These are phyloP conservation scores for Letharia columbiana DNA, from an alignment of 495 filamentous ascomycete species.

Conservation along the genomic window DNA sequence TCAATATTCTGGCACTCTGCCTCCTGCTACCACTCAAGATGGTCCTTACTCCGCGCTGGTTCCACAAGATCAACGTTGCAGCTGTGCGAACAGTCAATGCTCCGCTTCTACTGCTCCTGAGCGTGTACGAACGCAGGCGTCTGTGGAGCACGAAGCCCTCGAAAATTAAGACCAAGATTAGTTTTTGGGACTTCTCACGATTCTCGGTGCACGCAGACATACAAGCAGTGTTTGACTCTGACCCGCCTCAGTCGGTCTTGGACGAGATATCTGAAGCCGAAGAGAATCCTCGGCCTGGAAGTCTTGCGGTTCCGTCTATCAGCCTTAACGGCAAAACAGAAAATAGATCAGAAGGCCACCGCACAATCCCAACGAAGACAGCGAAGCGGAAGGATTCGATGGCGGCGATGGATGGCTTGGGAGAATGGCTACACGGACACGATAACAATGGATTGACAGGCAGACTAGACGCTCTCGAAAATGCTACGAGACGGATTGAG, in stretches of 20 bases:
- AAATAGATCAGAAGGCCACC: background rate
- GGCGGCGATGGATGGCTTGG: constrained; percentile 26
- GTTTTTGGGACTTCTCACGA: constrained; percentile 43
- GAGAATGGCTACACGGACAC: constrained; percentile 25
- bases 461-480: constrained; percentile 30
- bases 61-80: constrained; percentile 67
- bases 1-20: constrained; percentile 60
- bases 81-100: constrained; percentile 55
- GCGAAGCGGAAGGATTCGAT: constrained; percentile 27
- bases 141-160: constrained; percentile 19
- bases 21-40: constrained; percentile 58
- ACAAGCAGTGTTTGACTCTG: constrained; percentile 56
- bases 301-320: constrained; percentile 15
- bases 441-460: constrained; percentile 22
- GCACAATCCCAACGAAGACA: constrained; percentile 8
- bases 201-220: constrained; percentile 58
- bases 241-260: constrained; percentile 52
- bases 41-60: constrained; percentile 57
- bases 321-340: constrained; percentile 16
- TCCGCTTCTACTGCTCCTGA: constrained; percentile 54
- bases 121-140: constrained; percentile 28
- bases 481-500: constrained; percentile 29
- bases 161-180: constrained; percentile 21
- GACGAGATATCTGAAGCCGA: constrained; percentile 46
- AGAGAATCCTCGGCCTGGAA: constrained; percentile 34